Evolutionary conservation across 108 stramenopile genomes (phyloP).

Genomic region (Fragilaria crotonensis): DNA sequence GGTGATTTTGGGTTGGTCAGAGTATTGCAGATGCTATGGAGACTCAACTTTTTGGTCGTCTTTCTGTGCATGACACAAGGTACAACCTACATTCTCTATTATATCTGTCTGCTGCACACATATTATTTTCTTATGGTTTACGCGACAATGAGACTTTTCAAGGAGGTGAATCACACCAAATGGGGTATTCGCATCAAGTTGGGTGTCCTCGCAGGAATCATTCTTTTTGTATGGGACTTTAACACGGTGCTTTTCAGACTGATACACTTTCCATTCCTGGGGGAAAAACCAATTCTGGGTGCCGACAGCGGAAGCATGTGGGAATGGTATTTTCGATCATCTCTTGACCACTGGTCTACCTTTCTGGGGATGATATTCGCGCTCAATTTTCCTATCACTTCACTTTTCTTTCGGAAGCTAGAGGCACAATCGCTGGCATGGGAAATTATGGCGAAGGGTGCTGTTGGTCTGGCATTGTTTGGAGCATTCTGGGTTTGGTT

Average conservation of each 20-base stretch:
- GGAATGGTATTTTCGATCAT: slow-evolving; percentile 97
- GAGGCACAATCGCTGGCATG: slow-evolving; percentile 42
- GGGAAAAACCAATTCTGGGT: slow-evolving; percentile 64
- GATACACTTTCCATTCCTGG: slow-evolving; percentile 75
- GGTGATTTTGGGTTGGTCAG: slow-evolving; percentile 87
- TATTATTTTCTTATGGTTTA: slow-evolving; percentile 97
- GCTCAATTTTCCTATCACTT: slow-evolving; percentile 84
- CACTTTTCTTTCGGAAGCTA: slow-evolving; percentile 78
- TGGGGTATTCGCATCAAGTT: slow-evolving; percentile 87
- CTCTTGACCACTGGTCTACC: slow-evolving; percentile 93
- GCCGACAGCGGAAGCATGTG: slow-evolving; percentile 79
- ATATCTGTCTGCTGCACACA: slow-evolving; percentile 97
- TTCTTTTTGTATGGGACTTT: slow-evolving; percentile 87
- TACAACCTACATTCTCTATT: slow-evolving; percentile 96
- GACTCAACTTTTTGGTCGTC: slow-evolving; percentile 93
- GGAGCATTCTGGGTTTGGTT: slow-evolving; percentile 65
- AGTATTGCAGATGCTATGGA: slow-evolving; percentile 95
- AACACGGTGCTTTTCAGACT: slow-evolving; percentile 66
- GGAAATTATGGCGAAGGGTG: slow-evolving; percentile 34
- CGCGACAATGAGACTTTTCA: slow-evolving; percentile 74
- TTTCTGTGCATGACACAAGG: slow-evolving; percentile 87
- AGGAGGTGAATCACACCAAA: slow-evolving; percentile 76
- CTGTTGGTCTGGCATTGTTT: slow-evolving; percentile 43
- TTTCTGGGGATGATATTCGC: slow-evolving; percentile 95
- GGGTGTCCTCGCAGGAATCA: slow-evolving; percentile 61